A percentile compares a stretch with the other conserved stretches of the same genome.
These are phyloP conservation scores for Ceratobasidium sp. DNA, from an alignment of 1,284 basidiomycete species.

Conservation along the genomic window DNA sequence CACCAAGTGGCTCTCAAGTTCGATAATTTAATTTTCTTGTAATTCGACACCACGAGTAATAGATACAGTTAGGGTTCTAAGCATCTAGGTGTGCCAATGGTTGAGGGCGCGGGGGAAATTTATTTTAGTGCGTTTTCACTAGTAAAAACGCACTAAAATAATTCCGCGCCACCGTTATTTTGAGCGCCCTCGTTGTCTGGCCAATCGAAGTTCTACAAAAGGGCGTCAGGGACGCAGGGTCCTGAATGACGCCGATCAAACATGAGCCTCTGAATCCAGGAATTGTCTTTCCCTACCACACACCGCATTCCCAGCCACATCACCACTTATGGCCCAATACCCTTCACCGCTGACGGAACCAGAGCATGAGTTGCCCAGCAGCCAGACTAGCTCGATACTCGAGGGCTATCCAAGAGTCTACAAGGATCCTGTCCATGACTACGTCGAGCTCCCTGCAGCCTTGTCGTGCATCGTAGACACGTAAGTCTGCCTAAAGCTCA, in stretches of 20 bases:
- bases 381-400: conserved; percentile 20
- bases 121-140: too few species aligned
- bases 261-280: neutral
- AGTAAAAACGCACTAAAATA: too few species aligned
- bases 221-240: neutral
- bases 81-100: too few species aligned
- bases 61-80: too few species aligned
- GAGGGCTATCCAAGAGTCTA: conserved; percentile 44
- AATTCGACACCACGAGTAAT: neutral
- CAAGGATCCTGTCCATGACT: conserved; percentile 59
- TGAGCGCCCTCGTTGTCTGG: too few species aligned
- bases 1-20: neutral
- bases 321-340: conserved; percentile 8
- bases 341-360: conserved; percentile 17
- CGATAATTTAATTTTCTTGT: neutral
- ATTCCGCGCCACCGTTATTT: too few species aligned
- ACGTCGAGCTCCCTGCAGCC: conserved; percentile 48
- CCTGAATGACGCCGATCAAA: neutral
- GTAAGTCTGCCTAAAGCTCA: conserved; percentile 48
- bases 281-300: neutral
- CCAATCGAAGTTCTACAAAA: neutral
- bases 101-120: too few species aligned
- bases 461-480: conserved; percentile 58
- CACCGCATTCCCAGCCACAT: neutral
- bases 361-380: conserved; percentile 10